Base-by-base conservation (phyloP, 306 rosid species). In the Ormosia emarginata region DNA sequence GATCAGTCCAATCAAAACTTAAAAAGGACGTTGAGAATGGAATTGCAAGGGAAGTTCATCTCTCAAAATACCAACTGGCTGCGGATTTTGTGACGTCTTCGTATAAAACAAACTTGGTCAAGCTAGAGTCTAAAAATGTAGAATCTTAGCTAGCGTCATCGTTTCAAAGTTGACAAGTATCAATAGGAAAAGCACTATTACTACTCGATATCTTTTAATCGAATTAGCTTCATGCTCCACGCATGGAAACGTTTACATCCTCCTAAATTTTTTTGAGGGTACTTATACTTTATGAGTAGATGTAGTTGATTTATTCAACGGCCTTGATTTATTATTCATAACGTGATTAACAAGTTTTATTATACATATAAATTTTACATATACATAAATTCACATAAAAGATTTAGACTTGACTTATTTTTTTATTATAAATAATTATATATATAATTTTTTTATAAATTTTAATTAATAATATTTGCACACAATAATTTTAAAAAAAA, bases 131-230 rank as follows among this genome's bases (percentile, higher is more conserved):
- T 71, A 33, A 39, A 73, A 40, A 53, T 52, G 14, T 15, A 76
- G 84, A 73, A 66, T 79, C 61, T 30, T 41, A 36, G 47, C 32
- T 50, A 62, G 70, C 46, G 65, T 63, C 58, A 12, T 8, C 12
- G 32, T 40, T 70, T 73, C 59, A 52, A 81, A 50, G 79, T 63
- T 50, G 67, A 53, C 13, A 10, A 71, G 52, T 6, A 46, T 79
- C 81, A 73, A 74, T 52, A 43, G 72, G 72, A 86, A 86, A 79
- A 75, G 82, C 77, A 82, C 64, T 29, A 17, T 39, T 56, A 7
- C 34, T 5, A 18, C 7, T 67, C 11, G 3, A 29, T 8, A 9
- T 36, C 63, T 66, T 83, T 72, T 14, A 34, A 58, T 79, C 68
- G 79, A 82, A 74, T 24, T 24, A 24, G 24, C 24, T 24, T 24